A percentile compares a stretch with the other conserved stretches of the same genome.
These are phyloP conservation scores for Mycena vulgaris DNA, from an alignment of 768 basidiomycete species.

Conservation along the genomic window DNA sequence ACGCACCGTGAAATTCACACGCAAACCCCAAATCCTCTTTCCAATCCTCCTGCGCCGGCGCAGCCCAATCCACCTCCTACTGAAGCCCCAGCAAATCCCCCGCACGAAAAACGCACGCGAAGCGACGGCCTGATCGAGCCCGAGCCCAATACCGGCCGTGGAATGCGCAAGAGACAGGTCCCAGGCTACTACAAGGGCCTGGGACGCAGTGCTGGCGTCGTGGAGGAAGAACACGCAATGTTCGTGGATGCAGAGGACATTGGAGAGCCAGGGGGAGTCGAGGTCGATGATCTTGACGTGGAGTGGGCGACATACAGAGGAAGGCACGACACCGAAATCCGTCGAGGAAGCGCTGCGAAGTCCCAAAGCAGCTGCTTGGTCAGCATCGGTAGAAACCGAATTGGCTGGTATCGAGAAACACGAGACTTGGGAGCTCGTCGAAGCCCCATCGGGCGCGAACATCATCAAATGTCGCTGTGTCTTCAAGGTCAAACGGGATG, in stretches of 20 bases:
- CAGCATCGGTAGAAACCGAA: slow-evolving; percentile 32
- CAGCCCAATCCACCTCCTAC: not conserved
- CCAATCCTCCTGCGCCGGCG: not conserved
- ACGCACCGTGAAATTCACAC: slow-evolving; percentile 8
- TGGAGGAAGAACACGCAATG: slow-evolving; percentile 8
- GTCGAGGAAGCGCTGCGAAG: slow-evolving; percentile 40
- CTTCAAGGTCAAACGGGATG: slow-evolving; percentile 42
- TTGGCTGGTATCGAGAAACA: slow-evolving; percentile 37
- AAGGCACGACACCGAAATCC: slow-evolving; percentile 36
- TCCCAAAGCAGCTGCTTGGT: slow-evolving; percentile 38
- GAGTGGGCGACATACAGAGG: slow-evolving; percentile 16
- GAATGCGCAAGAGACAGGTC: slow-evolving; percentile 8
- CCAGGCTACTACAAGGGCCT: slow-evolving; percentile 13
- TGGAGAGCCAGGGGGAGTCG: slow-evolving; percentile 32
- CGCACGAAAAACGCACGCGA: slow-evolving; percentile 19
- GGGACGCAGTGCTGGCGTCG: not conserved
- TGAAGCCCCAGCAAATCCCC: slow-evolving; percentile 26
- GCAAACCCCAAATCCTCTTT: not conserved
- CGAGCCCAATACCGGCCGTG: slow-evolving; percentile 26
- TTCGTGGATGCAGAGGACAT: slow-evolving; percentile 2
- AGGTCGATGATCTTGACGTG: slow-evolving; percentile 3
- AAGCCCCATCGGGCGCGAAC: slow-evolving; percentile 45
- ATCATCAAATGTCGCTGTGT: slow-evolving; percentile 42
- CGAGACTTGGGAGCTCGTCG: slow-evolving; percentile 45
- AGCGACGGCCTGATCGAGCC: slow-evolving; percentile 23